A percentile compares a stretch with the other conserved stretches of the same genome.
phyloP scores from a whole-genome alignment of 768 basidiomycete genomes.

The Agaricus bisporus region DNA sequence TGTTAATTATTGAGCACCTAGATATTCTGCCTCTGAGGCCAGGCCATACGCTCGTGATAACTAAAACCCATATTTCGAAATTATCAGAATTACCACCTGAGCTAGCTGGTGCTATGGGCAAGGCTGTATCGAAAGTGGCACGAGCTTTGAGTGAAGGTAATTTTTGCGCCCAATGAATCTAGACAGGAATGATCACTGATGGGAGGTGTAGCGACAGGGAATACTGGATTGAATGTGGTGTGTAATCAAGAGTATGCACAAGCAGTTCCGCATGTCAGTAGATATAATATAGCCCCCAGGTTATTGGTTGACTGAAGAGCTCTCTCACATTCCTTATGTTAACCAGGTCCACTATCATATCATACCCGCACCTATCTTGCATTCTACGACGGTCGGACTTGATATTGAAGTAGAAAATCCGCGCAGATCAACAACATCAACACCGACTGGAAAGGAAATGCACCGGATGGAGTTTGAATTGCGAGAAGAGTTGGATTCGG shows the following conservation, averaged over 20 bases:
- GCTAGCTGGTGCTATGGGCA: slow-evolving; percentile 51
- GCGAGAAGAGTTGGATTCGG: slow-evolving; percentile 53
- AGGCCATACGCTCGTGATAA: slow-evolving; percentile 68
- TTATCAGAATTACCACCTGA: slow-evolving; percentile 62
- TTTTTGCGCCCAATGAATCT: neutral
- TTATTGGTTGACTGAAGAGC: neutral
- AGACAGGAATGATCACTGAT: neutral
- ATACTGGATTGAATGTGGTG: slow-evolving; percentile 68
- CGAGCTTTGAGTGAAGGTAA: slow-evolving; percentile 57
- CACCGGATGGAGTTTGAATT: slow-evolving; percentile 54
- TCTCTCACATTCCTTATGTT: neutral
- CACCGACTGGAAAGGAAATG: slow-evolving; percentile 46
- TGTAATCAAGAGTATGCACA: slow-evolving; percentile 83
- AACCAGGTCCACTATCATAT: slow-evolving; percentile 70
- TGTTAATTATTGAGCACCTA: slow-evolving; percentile 14
- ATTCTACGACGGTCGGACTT: slow-evolving; percentile 11
- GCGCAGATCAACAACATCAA: slow-evolving; percentile 4
- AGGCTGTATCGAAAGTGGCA: slow-evolving; percentile 55
- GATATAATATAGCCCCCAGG: too few species aligned
- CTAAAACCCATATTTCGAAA: slow-evolving; percentile 54
- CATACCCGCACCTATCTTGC: slow-evolving; percentile 59
- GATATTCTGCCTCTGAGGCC: slow-evolving; percentile 64
- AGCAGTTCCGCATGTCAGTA: slow-evolving; percentile 66
- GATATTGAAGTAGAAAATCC: slow-evolving; percentile 11
- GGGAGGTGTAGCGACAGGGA: slow-evolving; percentile 41